Percentiles rank a stretch among this genome's conserved stretches.
phyloP scores from a whole-genome alignment of 768 basidiomycete species.

The Glaciozyma martinii region DNA sequence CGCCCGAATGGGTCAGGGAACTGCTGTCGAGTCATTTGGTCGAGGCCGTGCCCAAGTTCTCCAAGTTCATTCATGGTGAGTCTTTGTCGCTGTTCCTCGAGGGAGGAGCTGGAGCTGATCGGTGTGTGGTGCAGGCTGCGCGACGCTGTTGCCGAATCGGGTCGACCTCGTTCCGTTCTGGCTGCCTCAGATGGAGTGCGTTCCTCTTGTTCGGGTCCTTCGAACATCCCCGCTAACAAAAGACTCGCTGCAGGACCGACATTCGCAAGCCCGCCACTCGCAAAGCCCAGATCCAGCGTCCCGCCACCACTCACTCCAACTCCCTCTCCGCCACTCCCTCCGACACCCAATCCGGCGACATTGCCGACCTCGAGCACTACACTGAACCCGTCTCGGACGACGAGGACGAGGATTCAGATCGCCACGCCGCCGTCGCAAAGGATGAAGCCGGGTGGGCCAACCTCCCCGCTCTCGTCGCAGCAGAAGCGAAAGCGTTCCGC shows the following conservation, averaged over 20 bases:
- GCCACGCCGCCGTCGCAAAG: conserved; percentile 51
- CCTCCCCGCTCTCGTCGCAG: conserved; percentile 54
- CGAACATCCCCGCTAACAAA: background rate
- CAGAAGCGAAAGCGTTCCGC: conserved; percentile 76
- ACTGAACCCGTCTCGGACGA: conserved; percentile 90
- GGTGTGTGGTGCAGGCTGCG: conserved; percentile 53
- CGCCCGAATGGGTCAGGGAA: conserved; percentile 91
- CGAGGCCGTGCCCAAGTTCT: conserved; percentile 96
- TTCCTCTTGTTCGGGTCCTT: background rate
- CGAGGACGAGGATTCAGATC: conserved; percentile 69
- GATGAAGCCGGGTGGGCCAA: conserved; percentile 79
- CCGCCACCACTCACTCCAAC: conserved; percentile 35
- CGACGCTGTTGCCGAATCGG: conserved; percentile 79
- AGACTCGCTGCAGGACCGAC: conserved; percentile 48
- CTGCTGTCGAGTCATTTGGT: conserved; percentile 87
- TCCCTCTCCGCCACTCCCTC: conserved; percentile 43
- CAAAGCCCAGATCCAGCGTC: conserved; percentile 36
- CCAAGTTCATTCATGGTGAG: conserved; percentile 42
- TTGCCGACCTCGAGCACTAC: conserved; percentile 44
- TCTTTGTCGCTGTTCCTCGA: background rate
- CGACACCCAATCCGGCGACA: conserved; percentile 37
- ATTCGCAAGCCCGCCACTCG: conserved; percentile 87
- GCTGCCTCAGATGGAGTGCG: conserved; percentile 86
- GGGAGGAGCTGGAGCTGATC: conserved; percentile 69
- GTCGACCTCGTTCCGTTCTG: conserved; percentile 97